These are phyloP conservation scores for Fusarium nurragi DNA, from an alignment of 2,329 filamentous ascomycete genomes.

Conservation along the genomic window DNA sequence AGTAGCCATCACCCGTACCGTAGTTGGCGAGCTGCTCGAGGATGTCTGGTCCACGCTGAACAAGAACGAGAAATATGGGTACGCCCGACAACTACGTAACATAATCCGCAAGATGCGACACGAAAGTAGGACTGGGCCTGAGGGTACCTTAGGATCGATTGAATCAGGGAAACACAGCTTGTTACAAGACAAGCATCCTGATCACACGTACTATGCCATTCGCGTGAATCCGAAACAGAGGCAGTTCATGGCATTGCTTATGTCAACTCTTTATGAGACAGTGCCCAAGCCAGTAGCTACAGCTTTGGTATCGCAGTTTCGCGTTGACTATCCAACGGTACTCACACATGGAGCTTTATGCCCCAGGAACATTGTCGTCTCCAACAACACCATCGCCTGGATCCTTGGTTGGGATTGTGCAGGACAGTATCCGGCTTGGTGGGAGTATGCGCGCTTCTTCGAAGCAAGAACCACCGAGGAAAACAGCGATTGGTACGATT, in stretches of 20 bases:
- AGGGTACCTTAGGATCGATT: constrained; percentile 24
- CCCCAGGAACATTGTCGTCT: constrained; percentile 46
- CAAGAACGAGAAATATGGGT: constrained; percentile 36
- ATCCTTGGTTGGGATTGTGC: constrained; percentile 48
- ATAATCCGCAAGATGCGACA: constrained; percentile 40
- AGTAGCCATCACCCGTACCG: constrained; percentile 13
- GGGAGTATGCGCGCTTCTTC: constrained; percentile 51
- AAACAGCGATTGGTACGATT: constrained; percentile 48
- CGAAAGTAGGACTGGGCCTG: not conserved
- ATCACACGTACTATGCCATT: constrained; percentile 45
- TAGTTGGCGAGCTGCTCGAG: constrained; percentile 44
- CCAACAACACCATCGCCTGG: constrained; percentile 35
- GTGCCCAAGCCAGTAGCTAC: constrained; percentile 40
- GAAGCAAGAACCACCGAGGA: constrained; percentile 42
- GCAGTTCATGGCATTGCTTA: constrained; percentile 42
- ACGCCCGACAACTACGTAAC: constrained; percentile 43
- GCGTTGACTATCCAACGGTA: constrained; percentile 19
- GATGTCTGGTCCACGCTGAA: constrained; percentile 42
- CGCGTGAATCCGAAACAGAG: constrained; percentile 19
- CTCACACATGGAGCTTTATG: constrained; percentile 44
- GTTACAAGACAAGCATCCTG: constrained; percentile 43
- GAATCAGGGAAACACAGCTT: constrained; percentile 40
- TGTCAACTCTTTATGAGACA: constrained; percentile 39
- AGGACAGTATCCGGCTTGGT: constrained; percentile 49
- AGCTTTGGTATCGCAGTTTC: constrained; percentile 36